Base-by-base conservation (phyloP, 768 basidiomycete genomes). In the Boletus fagicola region DNA sequence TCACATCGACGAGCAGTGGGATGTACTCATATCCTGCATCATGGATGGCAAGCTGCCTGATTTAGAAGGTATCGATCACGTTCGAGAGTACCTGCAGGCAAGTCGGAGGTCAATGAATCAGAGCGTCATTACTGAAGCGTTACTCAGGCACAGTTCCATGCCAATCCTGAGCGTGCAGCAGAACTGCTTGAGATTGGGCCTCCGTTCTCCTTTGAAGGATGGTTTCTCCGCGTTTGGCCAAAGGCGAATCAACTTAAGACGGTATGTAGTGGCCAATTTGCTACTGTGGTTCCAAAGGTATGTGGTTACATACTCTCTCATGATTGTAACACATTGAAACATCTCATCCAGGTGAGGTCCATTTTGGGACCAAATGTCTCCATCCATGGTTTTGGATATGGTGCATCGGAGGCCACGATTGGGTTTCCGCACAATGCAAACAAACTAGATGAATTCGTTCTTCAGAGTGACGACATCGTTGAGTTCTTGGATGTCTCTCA, bases 201-300 rank as follows among this genome's bases (percentile, higher is more conserved):
- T 8, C 60, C 64, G 4, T 54, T 42, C 18, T 60, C 55, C 5
- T 38, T 5, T 6, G 58, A 57, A 30, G 66, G 64, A 30, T 65
- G 66, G 66, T 45, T 52, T 4, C 8, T 57, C 12, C 57, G 57
- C 1, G 54, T 68, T 30, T 66, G 66, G 66, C 67, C 62, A 24
- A 39, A 60, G 0, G 56, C 26, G 3, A 38, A 13, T 2, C 10
- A 9, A 2, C 11, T 68, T 2, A 11, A 13, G 13, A 49, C 55
- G 31, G 49, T 61, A 47, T 55, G 52, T 13, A 63, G 58, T 36
- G 62, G 64, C 13, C 42, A 50, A 31, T 64, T 60, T 44, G 45
- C 48, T 2, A 56, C 43, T 1, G 53, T 45, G 4, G 15, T 65
- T 16, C 60, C 66, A 2, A 63, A 60, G 58, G 66, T 63, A 15